Conservation (phyloP, 148 eudicot species). For the Diospyros lotus region DNA sequence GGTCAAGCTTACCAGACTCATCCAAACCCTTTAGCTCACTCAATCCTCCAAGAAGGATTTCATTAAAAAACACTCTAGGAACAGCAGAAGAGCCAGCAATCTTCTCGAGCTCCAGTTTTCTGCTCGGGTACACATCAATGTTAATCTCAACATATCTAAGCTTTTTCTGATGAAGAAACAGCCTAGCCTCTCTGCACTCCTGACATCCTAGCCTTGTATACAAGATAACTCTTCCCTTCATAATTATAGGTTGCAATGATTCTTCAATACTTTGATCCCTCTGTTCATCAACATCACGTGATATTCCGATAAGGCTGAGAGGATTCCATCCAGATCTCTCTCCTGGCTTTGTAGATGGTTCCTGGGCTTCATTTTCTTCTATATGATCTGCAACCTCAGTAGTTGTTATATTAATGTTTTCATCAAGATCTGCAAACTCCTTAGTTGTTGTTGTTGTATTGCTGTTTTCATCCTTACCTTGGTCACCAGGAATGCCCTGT, state of each 20-base stretch:
- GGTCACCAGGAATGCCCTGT: slow-evolving; percentile 21
- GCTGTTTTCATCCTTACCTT: slow-evolving; percentile 14
- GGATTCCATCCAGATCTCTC: slow-evolving; percentile 39
- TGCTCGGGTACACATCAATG: slow-evolving; percentile 38
- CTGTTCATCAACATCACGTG: slow-evolving; percentile 26
- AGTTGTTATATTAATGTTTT: neutral
- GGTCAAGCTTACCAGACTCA: slow-evolving; percentile 35
- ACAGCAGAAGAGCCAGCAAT: slow-evolving; percentile 39
- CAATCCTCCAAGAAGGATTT: slow-evolving; percentile 37
- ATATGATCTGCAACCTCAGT: slow-evolving; percentile 16
- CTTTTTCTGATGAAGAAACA: slow-evolving; percentile 32
- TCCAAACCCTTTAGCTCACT: slow-evolving; percentile 34
- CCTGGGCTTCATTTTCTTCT: slow-evolving; percentile 21
- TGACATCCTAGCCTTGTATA: slow-evolving; percentile 41
- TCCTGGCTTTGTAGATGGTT: slow-evolving; percentile 18
- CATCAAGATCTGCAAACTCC: slow-evolving; percentile 12
- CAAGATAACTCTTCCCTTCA: slow-evolving; percentile 45
- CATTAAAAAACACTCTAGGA: slow-evolving; percentile 51
- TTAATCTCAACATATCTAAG: slow-evolving; percentile 48
- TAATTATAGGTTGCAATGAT: slow-evolving; percentile 17
- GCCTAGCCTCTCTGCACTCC: slow-evolving; percentile 38
- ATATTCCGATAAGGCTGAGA: slow-evolving; percentile 27
- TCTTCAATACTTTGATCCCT: slow-evolving; percentile 19
- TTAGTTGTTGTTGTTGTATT: neutral
- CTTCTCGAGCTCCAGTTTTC: slow-evolving; percentile 42